A percentile compares a stretch with the other conserved stretches of the same genome.
Evolutionary conservation across 805 yeast species (phyloP).

Genomic region (Candida boidinii): DNA sequence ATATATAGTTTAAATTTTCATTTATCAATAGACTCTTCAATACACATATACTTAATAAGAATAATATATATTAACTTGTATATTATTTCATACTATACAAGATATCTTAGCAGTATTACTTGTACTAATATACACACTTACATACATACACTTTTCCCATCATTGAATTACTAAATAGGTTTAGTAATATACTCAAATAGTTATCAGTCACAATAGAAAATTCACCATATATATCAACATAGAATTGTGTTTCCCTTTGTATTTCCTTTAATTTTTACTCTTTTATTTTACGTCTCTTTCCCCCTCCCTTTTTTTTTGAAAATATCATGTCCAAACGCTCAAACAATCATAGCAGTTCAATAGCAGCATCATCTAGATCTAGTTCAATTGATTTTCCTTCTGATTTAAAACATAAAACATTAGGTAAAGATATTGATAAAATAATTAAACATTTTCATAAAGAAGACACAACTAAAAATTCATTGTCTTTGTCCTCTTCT

Average conservation of each 20-base stretch:
- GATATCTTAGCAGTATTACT: too few species aligned
- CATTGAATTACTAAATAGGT: too few species aligned
- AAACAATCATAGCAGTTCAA: neutral
- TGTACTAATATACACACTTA: too few species aligned
- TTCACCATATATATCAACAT: neutral
- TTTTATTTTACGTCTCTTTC: neutral
- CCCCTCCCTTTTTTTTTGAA: neutral
- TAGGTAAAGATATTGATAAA: conserved; percentile 17
- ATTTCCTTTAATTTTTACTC: neutral
- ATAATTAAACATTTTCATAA: conserved; percentile 9
- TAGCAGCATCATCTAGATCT: conserved; percentile 1
- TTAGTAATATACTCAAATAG: too few species aligned
- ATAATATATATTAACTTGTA: too few species aligned
- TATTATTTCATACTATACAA: too few species aligned
- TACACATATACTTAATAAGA: too few species aligned
- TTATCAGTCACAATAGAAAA: too few species aligned
- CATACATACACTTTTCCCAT: too few species aligned
- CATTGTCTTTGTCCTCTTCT: neutral
- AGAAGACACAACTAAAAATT: conserved; percentile 3
- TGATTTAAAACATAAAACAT: conserved; percentile 14
- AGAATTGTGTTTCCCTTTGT: neutral
- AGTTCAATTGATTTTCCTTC: conserved; percentile 12
- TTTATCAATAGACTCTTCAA: too few species aligned
- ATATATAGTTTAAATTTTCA: too few species aligned
- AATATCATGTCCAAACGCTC: conserved; percentile 9